These are phyloP conservation scores for Eudorina sp. DNA, from an alignment of 139 green algal genomes.

Conservation along the genomic window DNA sequence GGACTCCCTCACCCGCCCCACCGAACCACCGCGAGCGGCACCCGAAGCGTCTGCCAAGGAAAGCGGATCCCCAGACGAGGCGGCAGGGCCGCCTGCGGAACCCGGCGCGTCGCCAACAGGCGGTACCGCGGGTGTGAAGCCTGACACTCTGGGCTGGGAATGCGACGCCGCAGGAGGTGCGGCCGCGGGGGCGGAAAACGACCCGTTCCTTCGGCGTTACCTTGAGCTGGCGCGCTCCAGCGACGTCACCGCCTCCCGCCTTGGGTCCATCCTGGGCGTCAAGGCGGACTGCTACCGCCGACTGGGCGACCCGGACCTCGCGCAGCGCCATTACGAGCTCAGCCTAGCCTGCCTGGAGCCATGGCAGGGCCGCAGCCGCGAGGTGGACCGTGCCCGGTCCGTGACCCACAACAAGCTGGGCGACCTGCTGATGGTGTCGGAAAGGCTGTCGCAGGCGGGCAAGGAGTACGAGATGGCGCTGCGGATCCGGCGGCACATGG, in stretches of 20 bases:
- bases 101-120: neutral
- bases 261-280: constrained; percentile 44
- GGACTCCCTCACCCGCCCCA: neutral
- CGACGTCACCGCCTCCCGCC: constrained; percentile 34
- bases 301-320: neutral
- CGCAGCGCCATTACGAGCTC: neutral
- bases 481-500: neutral
- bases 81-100: neutral
- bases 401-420: constrained; percentile 55
- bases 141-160: no score
- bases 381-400: constrained; percentile 4
- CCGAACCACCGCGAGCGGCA: neutral
- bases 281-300: constrained; percentile 48
- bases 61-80: neutral
- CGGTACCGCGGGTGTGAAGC: no score
- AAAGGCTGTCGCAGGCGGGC: neutral
- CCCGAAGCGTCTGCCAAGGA: neutral
- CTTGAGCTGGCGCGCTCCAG: constrained; percentile 1
- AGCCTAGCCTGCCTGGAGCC: constrained; percentile 23
- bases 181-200: no score
- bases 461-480: constrained; percentile 17
- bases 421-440: constrained; percentile 11
- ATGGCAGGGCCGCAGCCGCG: constrained; percentile 24
- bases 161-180: no score
- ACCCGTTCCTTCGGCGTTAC: neutral